phyloP scores from a whole-genome alignment of 2,329 filamentous ascomycete species.

The Biscogniauxia mediterranea region DNA sequence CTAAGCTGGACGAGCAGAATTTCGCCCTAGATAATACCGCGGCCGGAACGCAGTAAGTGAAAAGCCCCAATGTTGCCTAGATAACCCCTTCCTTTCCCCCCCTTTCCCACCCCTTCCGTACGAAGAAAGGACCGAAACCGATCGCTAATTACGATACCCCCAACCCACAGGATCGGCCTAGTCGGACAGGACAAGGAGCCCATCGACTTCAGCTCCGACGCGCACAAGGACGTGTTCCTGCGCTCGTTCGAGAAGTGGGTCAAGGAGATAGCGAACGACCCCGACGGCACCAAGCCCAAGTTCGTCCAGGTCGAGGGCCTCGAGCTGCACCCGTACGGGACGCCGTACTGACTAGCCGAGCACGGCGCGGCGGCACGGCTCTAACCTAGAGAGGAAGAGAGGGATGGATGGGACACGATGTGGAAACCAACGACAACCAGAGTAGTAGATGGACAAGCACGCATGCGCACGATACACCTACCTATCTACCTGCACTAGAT shows the following conservation, averaged over 20 bases:
- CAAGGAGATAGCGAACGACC: constrained; percentile 31
- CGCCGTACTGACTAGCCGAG: constrained; percentile 16
- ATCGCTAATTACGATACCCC: constrained; percentile 2
- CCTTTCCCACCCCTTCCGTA: neutral
- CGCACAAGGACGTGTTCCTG: constrained; percentile 31
- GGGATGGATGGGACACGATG: no score
- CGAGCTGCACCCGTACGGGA: constrained; percentile 34
- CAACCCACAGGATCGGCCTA: constrained; percentile 29
- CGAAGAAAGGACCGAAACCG: neutral
- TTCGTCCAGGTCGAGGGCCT: constrained; percentile 31
- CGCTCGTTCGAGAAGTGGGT: constrained; percentile 31
- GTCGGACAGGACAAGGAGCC: constrained; percentile 34
- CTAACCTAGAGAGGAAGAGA: no score
- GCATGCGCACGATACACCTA: no score
- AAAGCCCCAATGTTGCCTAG: no score
- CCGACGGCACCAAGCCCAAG: constrained; percentile 32
- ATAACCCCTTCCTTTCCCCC: neutral
- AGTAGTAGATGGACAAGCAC: no score
- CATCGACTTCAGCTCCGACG: constrained; percentile 31
- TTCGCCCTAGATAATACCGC: constrained; percentile 39
- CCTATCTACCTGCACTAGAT: no score
- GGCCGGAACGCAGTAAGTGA: constrained; percentile 34
- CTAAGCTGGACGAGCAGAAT: constrained; percentile 47
- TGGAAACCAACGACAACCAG: no score
- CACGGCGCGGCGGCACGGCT: no score